These are phyloP conservation scores for Henckelia pumila DNA, from an alignment of 257 asterid genomes.

Conservation along the genomic window DNA sequence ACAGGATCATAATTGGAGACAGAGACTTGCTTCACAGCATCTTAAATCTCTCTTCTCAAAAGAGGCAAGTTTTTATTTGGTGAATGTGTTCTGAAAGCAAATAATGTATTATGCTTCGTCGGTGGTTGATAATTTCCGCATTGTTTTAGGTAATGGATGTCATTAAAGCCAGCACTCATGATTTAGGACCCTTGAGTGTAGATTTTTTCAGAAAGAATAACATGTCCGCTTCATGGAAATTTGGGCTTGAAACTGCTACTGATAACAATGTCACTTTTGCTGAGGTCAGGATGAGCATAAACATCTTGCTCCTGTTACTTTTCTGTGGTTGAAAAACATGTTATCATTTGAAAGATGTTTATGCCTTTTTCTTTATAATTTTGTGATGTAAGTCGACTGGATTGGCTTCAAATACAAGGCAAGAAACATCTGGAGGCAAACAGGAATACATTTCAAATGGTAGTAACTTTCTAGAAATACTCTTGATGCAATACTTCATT, in stretches of 20 bases:
- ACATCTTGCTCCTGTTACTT: conserved; percentile 15
- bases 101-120: conserved; percentile 4
- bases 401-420: conserved; percentile 37
- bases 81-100: conserved; percentile 3
- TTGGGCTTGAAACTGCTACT: conserved; percentile 37
- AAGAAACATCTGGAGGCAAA: conserved; percentile 45
- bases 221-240: conserved; percentile 77
- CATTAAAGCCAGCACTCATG: conserved; percentile 61
- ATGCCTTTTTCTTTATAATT: conserved; percentile 23
- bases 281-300: conserved; percentile 46
- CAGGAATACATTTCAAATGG: conserved; percentile 45
- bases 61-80: conserved; percentile 45
- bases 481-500: conserved; percentile 17
- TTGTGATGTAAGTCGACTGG: conserved; percentile 39
- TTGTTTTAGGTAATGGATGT: conserved; percentile 67
- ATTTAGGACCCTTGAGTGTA: conserved; percentile 67
- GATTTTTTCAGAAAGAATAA: conserved; percentile 63
- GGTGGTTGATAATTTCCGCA: conserved; percentile 23
- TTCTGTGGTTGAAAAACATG: conserved; percentile 19
- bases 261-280: conserved; percentile 35
- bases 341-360: conserved; percentile 23
- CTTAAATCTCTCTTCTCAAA: conserved; percentile 60
- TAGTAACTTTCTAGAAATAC: conserved; percentile 29
- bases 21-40: conserved; percentile 58
- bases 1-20: conserved; percentile 72